A percentile compares a stretch with the other conserved stretches of the same genome.
Evolutionary conservation across 441 rosid genomes (phyloP).

Genomic region (Euphorbia schlechtendalii): DNA sequence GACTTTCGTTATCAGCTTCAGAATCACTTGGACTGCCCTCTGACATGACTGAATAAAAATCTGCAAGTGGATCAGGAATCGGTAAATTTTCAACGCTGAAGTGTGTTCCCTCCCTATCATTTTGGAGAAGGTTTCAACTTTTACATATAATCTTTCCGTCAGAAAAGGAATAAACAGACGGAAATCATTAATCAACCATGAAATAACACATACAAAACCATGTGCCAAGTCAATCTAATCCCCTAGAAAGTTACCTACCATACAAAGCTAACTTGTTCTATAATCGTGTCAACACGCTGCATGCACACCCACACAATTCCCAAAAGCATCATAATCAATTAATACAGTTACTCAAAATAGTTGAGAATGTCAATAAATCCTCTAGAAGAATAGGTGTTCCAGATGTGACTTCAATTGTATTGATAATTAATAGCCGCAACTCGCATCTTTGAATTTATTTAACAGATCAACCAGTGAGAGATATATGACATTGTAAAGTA

Average conservation of each 20-base stretch:
- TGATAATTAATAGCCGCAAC: neutral
- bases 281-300: no score
- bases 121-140: neutral
- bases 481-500: neutral
- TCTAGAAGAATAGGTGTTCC: no score
- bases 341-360: no score
- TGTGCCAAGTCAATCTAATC: neutral
- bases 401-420: neutral
- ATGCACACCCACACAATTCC: no score
- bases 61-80: slow-evolving; percentile 29
- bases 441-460: no score
- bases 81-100: slow-evolving; percentile 9
- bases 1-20: slow-evolving; percentile 86
- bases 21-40: slow-evolving; percentile 83
- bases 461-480: neutral
- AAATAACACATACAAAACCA: neutral
- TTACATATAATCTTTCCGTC: neutral
- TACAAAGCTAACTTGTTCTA: neutral
- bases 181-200: neutral
- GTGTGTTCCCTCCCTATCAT: neutral
- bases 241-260: neutral
- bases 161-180: neutral
- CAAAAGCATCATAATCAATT: no score
- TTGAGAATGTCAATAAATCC: no score
- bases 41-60: slow-evolving; percentile 96